phyloP scores from a whole-genome alignment of 345 rosid species.

The Erysimum cheiranthoides region DNA sequence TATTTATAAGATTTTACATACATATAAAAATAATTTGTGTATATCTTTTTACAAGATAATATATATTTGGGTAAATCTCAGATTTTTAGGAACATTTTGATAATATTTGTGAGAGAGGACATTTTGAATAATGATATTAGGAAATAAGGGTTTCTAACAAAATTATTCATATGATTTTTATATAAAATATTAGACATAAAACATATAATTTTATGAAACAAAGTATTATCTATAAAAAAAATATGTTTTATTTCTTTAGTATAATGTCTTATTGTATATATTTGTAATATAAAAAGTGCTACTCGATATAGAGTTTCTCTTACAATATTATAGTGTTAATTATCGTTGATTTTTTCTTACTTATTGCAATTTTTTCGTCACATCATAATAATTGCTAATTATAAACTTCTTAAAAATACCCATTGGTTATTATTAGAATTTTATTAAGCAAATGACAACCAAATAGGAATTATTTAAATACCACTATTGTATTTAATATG shows the following conservation, averaged over 20 bases:
- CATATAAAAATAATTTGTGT: no score
- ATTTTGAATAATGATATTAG: no score
- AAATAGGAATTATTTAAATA: conserved; percentile 23
- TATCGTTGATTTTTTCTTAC: conserved; percentile 22
- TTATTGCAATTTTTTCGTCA: not conserved
- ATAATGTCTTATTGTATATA: not conserved
- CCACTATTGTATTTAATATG: conserved; percentile 22
- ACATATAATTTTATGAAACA: not conserved
- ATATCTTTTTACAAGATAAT: no score
- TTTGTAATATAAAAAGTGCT: not conserved
- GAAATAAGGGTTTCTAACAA: no score
- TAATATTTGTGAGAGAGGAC: no score
- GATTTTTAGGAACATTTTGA: no score
- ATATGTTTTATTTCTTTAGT: not conserved
- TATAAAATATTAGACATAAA: no score
- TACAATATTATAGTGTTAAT: not conserved
- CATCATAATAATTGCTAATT: conserved; percentile 19
- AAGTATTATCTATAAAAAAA: not conserved
- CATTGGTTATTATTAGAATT: conserved; percentile 16
- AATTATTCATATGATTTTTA: no score
- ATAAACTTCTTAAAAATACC: not conserved
- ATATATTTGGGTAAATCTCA: no score
- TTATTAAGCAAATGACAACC: conserved; percentile 36
- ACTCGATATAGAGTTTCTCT: not conserved
- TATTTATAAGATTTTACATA: no score